A percentile compares a stretch with the other conserved stretches of the same genome.
Evolutionary conservation across 441 rosid genomes (phyloP).

Genomic region (Theobroma grandiflorum): DNA sequence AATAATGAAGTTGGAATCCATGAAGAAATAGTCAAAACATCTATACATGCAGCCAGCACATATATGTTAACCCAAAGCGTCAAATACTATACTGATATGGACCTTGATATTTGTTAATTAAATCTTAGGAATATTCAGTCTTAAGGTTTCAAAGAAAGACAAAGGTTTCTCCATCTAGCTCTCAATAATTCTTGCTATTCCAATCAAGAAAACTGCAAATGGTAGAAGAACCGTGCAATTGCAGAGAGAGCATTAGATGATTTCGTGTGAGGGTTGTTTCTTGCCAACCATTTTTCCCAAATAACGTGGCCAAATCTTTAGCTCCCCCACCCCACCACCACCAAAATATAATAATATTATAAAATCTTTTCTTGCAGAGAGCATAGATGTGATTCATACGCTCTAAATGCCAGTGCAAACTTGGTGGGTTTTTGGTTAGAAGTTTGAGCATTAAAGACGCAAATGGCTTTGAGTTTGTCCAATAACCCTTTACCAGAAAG

Average conservation of each 20-base stretch:
- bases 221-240: background rate
- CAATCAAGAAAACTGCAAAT: background rate
- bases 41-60: too few relatives aligned
- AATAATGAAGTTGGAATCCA: too few relatives aligned
- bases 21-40: too few relatives aligned
- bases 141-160: background rate
- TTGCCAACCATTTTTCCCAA: background rate
- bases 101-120: background rate
- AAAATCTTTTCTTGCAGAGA: background rate
- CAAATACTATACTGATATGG: background rate
- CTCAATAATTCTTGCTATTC: background rate
- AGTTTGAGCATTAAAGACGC: slow-evolving; percentile 39
- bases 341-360: background rate
- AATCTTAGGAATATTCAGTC: background rate
- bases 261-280: slow-evolving; percentile 16
- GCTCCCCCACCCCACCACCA: background rate
- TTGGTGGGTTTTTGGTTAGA: slow-evolving; percentile 43
- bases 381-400: background rate
- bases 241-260: background rate
- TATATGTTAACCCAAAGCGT: background rate
- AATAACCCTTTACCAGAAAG: background rate
- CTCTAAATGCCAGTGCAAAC: background rate
- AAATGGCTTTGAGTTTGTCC: slow-evolving; percentile 28
- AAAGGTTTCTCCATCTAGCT: background rate
- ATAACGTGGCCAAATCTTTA: background rate